A percentile compares a stretch with the other conserved stretches of the same genome.
These are phyloP conservation scores for Lecanicillium sp. DNA, from an alignment of 2,329 filamentous ascomycete species.

Conservation along the genomic window DNA sequence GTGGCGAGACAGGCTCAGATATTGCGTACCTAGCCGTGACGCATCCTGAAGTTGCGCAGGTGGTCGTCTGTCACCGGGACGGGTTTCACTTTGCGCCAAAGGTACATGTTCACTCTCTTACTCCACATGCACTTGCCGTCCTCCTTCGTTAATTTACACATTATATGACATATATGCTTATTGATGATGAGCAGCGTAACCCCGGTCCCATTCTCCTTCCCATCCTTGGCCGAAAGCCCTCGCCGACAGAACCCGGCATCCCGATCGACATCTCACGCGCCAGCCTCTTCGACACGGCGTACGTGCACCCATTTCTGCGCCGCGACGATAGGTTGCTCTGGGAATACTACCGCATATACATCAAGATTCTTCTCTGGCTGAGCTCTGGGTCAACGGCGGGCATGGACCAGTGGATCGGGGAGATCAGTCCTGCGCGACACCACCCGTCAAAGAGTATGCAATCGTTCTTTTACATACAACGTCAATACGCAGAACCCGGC, in stretches of 20 bases:
- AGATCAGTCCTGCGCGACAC: slow-evolving; percentile 27
- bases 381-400: slow-evolving; percentile 33
- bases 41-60: slow-evolving; percentile 27
- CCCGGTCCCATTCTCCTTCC: slow-evolving; percentile 18
- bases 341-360: slow-evolving; percentile 36
- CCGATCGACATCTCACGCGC: slow-evolving; percentile 37
- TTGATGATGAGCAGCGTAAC: no score
- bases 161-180: no score
- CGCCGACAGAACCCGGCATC: slow-evolving; percentile 25
- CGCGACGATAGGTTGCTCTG: slow-evolving; percentile 31
- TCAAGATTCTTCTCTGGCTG: slow-evolving; percentile 28
- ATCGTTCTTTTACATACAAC: no score
- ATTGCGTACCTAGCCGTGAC: slow-evolving; percentile 37
- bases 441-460: slow-evolving; percentile 23
- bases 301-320: slow-evolving; percentile 36
- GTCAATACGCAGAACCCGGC: no score
- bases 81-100: slow-evolving; percentile 37
- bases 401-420: slow-evolving; percentile 37
- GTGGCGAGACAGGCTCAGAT: slow-evolving; percentile 39
- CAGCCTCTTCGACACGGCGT: slow-evolving; percentile 41
- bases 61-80: slow-evolving; percentile 37
- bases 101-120: slow-evolving; percentile 18
- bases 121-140: neutral
- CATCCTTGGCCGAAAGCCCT: slow-evolving; percentile 15
- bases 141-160: neutral